These are phyloP conservation scores for Cydonia oblonga DNA, from an alignment of 331 rosid genomes.

Conservation along the genomic window DNA sequence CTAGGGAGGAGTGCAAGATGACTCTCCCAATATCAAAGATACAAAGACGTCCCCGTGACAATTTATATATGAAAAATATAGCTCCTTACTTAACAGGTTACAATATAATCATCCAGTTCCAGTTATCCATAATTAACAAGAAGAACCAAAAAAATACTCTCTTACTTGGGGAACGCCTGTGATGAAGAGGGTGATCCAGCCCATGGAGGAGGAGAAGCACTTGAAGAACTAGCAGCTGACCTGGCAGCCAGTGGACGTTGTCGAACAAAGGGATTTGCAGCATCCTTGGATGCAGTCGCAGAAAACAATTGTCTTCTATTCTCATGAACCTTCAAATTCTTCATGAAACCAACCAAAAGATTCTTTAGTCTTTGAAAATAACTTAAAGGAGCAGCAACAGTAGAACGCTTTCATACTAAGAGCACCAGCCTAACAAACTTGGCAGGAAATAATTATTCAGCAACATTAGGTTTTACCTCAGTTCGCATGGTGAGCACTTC, in stretches of 20 bases:
- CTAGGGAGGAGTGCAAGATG: neutral
- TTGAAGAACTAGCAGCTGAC: slow-evolving; percentile 57
- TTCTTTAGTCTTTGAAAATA: slow-evolving; percentile 3
- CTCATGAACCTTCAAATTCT: slow-evolving; percentile 89
- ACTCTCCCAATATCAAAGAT: neutral
- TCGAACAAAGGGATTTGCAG: slow-evolving; percentile 88
- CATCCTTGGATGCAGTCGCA: slow-evolving; percentile 56
- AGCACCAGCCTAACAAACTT: neutral
- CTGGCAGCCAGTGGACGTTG: slow-evolving; percentile 79
- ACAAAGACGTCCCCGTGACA: neutral
- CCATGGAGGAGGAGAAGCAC: slow-evolving; percentile 74
- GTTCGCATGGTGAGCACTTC: slow-evolving; percentile 94
- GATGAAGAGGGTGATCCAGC: slow-evolving; percentile 53
- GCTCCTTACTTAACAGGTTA: neutral
- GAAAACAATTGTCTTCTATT: slow-evolving; percentile 83
- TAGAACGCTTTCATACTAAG: neutral
- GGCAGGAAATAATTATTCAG: neutral
- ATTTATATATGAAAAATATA: neutral
- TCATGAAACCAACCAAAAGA: slow-evolving; percentile 16
- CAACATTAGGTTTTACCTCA: slow-evolving; percentile 37
- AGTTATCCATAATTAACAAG: neutral
- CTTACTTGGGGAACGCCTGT: slow-evolving; percentile 49
- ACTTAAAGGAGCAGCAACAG: neutral
- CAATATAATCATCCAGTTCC: neutral
- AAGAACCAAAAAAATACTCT: neutral